Conservation (phyloP, 2,329 filamentous ascomycete genomes). For the Magnaporthiopsis poae region DNA sequence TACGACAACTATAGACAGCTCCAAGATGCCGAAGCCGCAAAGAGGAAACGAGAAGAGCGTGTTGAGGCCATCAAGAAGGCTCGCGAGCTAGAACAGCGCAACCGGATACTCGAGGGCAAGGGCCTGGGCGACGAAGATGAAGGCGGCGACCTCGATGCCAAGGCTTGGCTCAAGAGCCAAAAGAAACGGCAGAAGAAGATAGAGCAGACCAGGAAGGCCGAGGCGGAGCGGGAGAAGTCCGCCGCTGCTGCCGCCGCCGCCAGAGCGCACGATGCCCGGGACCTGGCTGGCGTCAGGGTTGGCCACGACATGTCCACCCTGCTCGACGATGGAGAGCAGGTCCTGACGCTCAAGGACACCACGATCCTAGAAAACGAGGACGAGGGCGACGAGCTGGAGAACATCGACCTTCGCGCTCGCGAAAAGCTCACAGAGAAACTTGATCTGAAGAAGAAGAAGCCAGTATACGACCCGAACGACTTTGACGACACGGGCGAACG, state of each 20-base stretch:
- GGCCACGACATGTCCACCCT: slow-evolving; percentile 78
- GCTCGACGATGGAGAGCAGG: slow-evolving; percentile 72
- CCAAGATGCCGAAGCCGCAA: slow-evolving; percentile 63
- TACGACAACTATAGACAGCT: slow-evolving; percentile 62
- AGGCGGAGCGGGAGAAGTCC: slow-evolving; percentile 69
- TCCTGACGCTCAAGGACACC: slow-evolving; percentile 88
- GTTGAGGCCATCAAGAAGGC: slow-evolving; percentile 79
- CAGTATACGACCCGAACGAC: slow-evolving; percentile 76
- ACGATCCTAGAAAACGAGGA: slow-evolving; percentile 76
- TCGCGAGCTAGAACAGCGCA: slow-evolving; percentile 70
- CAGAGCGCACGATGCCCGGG: slow-evolving; percentile 67
- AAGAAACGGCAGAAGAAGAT: slow-evolving; percentile 95
- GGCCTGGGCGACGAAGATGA: slow-evolving; percentile 69
- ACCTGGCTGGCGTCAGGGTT: slow-evolving; percentile 83
- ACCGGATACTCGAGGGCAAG: slow-evolving; percentile 67
- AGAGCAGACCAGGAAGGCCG: slow-evolving; percentile 59
- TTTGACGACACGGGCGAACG: slow-evolving; percentile 55
- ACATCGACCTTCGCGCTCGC: slow-evolving; percentile 58
- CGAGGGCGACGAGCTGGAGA: slow-evolving; percentile 83
- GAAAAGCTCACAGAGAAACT: slow-evolving; percentile 67
- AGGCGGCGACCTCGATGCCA: slow-evolving; percentile 61
- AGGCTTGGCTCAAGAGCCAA: slow-evolving; percentile 75
- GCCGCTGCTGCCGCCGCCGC: slow-evolving; percentile 56
- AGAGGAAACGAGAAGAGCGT: slow-evolving; percentile 67
- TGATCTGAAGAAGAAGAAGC: slow-evolving; percentile 80